Evolutionary conservation across 2,329 filamentous ascomycete species (phyloP).

Genomic region (Massarina eburnea): DNA sequence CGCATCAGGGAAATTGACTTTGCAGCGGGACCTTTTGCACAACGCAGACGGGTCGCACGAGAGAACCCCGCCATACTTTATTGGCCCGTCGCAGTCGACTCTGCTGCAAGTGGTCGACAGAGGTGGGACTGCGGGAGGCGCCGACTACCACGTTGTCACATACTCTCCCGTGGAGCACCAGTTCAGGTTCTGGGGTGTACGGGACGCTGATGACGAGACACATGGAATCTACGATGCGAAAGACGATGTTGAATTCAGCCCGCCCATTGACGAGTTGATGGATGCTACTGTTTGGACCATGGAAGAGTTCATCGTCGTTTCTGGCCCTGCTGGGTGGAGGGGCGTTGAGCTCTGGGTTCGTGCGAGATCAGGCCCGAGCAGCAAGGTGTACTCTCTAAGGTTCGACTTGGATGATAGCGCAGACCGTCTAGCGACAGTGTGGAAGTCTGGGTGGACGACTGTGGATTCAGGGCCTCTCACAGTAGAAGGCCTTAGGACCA

Average conservation of each 20-base stretch:
- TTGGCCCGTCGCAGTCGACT: constrained; percentile 77
- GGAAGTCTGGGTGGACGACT: constrained; percentile 58
- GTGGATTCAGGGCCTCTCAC: constrained; percentile 48
- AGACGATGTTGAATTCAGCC: constrained; percentile 63
- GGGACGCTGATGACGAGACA: constrained; percentile 59
- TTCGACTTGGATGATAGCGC: constrained; percentile 68
- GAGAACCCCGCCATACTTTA: constrained; percentile 70
- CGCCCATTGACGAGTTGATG: constrained; percentile 58
- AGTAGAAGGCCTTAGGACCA: constrained; percentile 43
- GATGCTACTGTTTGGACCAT: constrained; percentile 55
- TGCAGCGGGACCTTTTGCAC: constrained; percentile 76
- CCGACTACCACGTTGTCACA: constrained; percentile 68
- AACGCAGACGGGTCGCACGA: constrained; percentile 59
- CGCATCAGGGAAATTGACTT: constrained; percentile 74
- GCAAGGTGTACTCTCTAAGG: constrained; percentile 69
- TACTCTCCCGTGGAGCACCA: constrained; percentile 88
- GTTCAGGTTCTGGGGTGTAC: constrained; percentile 90
- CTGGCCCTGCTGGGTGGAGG: constrained; percentile 41
- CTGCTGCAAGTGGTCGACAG: constrained; percentile 72
- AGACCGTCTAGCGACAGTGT: constrained; percentile 65
- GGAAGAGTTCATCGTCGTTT: constrained; percentile 49
- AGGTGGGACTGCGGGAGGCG: constrained; percentile 48
- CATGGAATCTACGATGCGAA: constrained; percentile 73
- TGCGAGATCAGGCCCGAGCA: constrained; percentile 58
- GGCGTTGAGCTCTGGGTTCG: constrained; percentile 51